Evolutionary conservation across 768 basidiomycete genomes (phyloP).

Genomic region (Flagelloscypha sp.): DNA sequence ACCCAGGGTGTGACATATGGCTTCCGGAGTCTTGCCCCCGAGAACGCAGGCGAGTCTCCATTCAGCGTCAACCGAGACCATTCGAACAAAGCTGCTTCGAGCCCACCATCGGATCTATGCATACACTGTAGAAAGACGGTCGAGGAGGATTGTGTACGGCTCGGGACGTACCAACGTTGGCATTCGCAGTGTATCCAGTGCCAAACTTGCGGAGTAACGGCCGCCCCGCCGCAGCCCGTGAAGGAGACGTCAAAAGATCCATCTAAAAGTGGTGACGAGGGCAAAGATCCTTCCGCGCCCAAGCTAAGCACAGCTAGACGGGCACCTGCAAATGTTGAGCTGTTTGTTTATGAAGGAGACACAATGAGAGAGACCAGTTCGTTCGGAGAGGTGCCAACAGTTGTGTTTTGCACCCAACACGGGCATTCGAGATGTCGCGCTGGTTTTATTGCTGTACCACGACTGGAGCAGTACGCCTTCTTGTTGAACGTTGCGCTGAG

Average conservation of each 20-base stretch:
- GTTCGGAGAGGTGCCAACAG: constrained; percentile 65
- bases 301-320: constrained; percentile 61
- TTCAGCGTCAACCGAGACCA: constrained; percentile 36
- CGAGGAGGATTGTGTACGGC: constrained; percentile 92
- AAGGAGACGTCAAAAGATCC: constrained; percentile 44
- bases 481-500: constrained; percentile 91
- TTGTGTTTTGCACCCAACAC: constrained; percentile 75
- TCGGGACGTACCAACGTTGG: constrained; percentile 97
- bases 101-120: constrained; percentile 85
- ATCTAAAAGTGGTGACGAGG: constrained; percentile 36
- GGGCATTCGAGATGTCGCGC: constrained; percentile 53
- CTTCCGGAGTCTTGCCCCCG: constrained; percentile 85
- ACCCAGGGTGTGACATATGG: constrained; percentile 89
- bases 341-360: constrained; percentile 72
- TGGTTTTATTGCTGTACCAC: constrained; percentile 87
- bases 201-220: constrained; percentile 65
- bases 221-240: constrained; percentile 53
- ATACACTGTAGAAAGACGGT: constrained; percentile 83
- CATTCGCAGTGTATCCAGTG: constrained; percentile 94
- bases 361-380: constrained; percentile 58
- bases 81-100: constrained; percentile 39
- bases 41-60: constrained; percentile 83
- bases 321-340: constrained; percentile 71
- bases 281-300: constrained; percentile 27
- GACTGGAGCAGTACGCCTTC: constrained; percentile 97